Percentiles rank a stretch among this genome's conserved stretches.
These are phyloP conservation scores for Sanghuangporus sanghuang DNA, from an alignment of 1,284 basidiomycete species.

Conservation along the genomic window DNA sequence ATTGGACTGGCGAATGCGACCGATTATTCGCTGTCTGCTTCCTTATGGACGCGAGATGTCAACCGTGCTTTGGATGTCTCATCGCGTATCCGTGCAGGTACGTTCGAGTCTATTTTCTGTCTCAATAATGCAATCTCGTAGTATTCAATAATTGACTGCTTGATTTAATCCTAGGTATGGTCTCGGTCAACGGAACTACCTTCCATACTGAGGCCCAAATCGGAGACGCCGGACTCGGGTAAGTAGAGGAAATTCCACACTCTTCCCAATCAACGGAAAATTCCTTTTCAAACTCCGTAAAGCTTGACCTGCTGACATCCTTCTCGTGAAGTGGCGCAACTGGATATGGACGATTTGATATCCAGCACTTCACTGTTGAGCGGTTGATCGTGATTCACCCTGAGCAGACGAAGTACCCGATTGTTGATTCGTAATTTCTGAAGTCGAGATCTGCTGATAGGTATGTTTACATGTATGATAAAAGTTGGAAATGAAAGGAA, in stretches of 20 bases:
- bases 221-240: conserved; percentile 29
- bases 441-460: too few relatives aligned
- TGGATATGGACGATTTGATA: conserved; percentile 49
- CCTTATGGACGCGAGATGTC: conserved; percentile 51
- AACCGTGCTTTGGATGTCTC: conserved; percentile 44
- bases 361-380: conserved; percentile 47
- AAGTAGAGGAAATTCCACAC: neutral
- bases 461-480: too few relatives aligned
- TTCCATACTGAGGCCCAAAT: conserved; percentile 24
- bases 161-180: neutral
- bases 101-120: conserved; percentile 6
- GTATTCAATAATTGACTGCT: neutral
- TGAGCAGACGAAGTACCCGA: conserved; percentile 22
- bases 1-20: conserved; percentile 50
- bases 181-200: conserved; percentile 34
- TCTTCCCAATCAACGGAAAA: too few relatives aligned
- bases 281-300: too few relatives aligned
- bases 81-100: conserved; percentile 43
- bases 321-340: conserved; percentile 36
- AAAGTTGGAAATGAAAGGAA: too few relatives aligned
- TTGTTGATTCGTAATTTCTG: conserved; percentile 7
- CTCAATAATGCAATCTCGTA: neutral
- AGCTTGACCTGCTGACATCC: too few relatives aligned
- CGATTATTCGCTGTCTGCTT: conserved; percentile 47
- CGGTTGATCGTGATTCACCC: conserved; percentile 39